These are phyloP conservation scores for Fusarium verrucosum DNA, from an alignment of 2,329 filamentous ascomycete genomes.

Conservation along the genomic window DNA sequence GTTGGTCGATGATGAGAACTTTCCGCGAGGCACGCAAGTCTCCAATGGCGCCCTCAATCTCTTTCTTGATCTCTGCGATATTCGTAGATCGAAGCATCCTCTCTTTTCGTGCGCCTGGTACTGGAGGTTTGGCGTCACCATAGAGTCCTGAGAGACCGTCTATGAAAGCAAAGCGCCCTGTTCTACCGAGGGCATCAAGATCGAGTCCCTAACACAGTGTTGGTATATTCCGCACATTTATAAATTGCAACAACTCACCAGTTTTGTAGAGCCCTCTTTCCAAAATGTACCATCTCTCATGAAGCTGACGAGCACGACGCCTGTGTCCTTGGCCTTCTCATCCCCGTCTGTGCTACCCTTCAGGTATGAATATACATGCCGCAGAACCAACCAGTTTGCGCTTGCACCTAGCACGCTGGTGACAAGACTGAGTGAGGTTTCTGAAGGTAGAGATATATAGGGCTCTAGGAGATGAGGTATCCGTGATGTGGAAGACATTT, in stretches of 20 bases:
- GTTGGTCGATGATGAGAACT: slow-evolving; percentile 72
- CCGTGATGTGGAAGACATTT: slow-evolving; percentile 53
- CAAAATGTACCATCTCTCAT: slow-evolving; percentile 82
- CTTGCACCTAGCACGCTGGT: slow-evolving; percentile 73
- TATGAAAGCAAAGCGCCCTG: slow-evolving; percentile 74
- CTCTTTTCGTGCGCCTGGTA: slow-evolving; percentile 17
- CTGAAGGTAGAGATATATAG: slow-evolving; percentile 66
- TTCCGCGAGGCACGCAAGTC: slow-evolving; percentile 49
- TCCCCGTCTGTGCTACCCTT: slow-evolving; percentile 37
- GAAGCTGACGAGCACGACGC: slow-evolving; percentile 83
- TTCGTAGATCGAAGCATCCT: slow-evolving; percentile 46
- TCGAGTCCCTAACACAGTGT: slow-evolving; percentile 69
- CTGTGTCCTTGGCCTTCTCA: slow-evolving; percentile 48
- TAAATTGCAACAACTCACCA: slow-evolving; percentile 57
- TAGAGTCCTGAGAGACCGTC: slow-evolving; percentile 76
- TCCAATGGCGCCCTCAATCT: slow-evolving; percentile 53
- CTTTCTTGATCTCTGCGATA: slow-evolving; percentile 51
- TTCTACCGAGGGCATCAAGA: slow-evolving; percentile 66
- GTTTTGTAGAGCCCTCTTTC: slow-evolving; percentile 73
- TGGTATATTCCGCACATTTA: not conserved
- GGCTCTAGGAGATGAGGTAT: slow-evolving; percentile 72
- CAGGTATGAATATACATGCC: slow-evolving; percentile 63
- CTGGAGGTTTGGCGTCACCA: slow-evolving; percentile 12
- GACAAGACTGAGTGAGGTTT: slow-evolving; percentile 70
- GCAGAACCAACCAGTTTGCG: slow-evolving; percentile 72